Evolutionary conservation across 2,329 filamentous ascomycete genomes (phyloP), one percentile per base, ranked within the genome.

Genomic region (Rachicladosporium sp.): DNA sequence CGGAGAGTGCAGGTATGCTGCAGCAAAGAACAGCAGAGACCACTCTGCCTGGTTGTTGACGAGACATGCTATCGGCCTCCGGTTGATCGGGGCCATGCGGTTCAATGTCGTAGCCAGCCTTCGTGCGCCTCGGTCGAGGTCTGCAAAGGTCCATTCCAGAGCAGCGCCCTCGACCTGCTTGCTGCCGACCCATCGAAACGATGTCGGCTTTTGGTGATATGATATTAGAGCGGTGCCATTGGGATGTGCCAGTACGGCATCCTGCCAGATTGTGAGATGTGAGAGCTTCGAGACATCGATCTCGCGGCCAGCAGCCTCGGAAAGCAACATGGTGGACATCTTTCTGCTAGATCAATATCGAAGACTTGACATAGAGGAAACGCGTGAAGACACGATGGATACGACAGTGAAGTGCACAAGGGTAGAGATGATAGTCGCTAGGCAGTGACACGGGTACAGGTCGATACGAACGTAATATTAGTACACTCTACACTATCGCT

Each of bases 11-110:
- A 57, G 49, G 43, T 57, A 57, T 13, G 54, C 53, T 29, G 53
- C 49, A 4, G 54, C 52, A 51, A 52, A 57, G 42, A 53, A 55
- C 33, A 57, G 47, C 10, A 57, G 46, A 11, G 52, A 52, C 54
- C 54, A 57, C 53, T 57, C 54, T 46, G 51, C 54, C 40, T 55
- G 52, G 27, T 52, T 57, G 44, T 54, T 53, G 46, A 56, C 47
- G 34, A 57, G 43, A 11, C 49, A 50, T 2, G 51, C 54, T 19
- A 57, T 50, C 3, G 54, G 53, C 32, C 50, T 42, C 13, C 54
- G 45, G 41, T 57, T 52, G 40, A 56, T 47, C n/a, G 53, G 53
- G 10, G 52, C 47, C 15, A 52, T 38, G 34, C 52, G 48, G 44
- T 55, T 56, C 33, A 57, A 39, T 6, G 50, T 43, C 21, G 50